Conservation (phyloP, 108 stramenopile species). For the Discostella pseudostelligera region DNA sequence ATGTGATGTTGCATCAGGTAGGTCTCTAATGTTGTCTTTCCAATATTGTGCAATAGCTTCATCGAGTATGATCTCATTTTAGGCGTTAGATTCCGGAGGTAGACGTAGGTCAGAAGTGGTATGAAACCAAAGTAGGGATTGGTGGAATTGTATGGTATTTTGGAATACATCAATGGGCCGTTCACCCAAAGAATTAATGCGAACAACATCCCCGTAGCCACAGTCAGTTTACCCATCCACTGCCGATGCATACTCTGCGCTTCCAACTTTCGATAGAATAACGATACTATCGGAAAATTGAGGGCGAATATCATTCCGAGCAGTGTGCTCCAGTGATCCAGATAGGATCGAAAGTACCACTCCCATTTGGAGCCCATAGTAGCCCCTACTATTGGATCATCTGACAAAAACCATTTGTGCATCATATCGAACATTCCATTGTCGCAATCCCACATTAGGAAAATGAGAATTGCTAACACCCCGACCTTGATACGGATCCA, state of each 20-base stretch:
- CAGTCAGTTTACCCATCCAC: conserved; percentile 63
- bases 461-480: conserved; percentile 79
- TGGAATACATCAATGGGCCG: conserved; percentile 73
- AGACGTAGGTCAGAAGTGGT: conserved; percentile 92
- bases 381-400: conserved; percentile 79
- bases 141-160: conserved; percentile 91
- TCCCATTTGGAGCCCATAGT: conserved; percentile 87
- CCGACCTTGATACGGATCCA: conserved; percentile 88
- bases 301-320: conserved; percentile 96
- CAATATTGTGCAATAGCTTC: conserved; percentile 87
- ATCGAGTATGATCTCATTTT: conserved; percentile 77
- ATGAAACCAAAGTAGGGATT: conserved; percentile 95
- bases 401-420: conserved; percentile 80
- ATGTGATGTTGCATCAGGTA: conserved; percentile 99
- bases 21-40: conserved; percentile 96
- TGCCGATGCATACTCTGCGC: conserved; percentile 39
- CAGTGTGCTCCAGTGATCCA: conserved; percentile 96
- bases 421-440: conserved; percentile 70
- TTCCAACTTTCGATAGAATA: conserved; percentile 86
- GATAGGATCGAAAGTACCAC: conserved; percentile 94
- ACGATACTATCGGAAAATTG: conserved; percentile 88
- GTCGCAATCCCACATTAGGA: conserved; percentile 87
- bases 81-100: conserved; percentile 92
- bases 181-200: conserved; percentile 72
- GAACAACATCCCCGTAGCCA: conserved; percentile 54